phyloP scores from a whole-genome alignment of 257 asterid species.

The Cinchona pubescens region DNA sequence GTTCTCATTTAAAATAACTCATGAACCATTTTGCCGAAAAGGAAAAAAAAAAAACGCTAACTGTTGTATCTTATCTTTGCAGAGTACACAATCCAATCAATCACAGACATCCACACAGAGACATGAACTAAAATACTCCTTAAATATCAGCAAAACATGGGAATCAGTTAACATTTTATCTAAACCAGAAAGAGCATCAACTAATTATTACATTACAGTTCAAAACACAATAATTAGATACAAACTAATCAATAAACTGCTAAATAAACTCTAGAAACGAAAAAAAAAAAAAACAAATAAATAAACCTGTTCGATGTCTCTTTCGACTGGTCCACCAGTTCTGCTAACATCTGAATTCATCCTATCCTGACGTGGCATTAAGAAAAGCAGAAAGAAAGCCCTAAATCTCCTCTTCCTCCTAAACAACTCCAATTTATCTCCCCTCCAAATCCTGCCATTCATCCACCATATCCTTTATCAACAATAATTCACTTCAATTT shows the following conservation, averaged over 20 bases:
- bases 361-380: slow-evolving; percentile 52
- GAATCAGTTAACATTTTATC: background rate
- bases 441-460: slow-evolving; percentile 40
- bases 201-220: background rate
- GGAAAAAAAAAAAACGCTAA: too few species aligned
- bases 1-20: background rate
- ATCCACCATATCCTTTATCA: slow-evolving; percentile 24
- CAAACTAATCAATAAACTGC: slow-evolving; percentile 9
- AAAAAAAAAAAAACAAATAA: background rate
- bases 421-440: slow-evolving; percentile 5
- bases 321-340: slow-evolving; percentile 65
- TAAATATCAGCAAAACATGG: background rate
- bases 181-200: background rate
- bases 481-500: background rate
- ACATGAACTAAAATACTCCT: background rate
- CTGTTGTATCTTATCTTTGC: background rate
- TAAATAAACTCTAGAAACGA: background rate
- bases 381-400: slow-evolving; percentile 33
- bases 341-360: slow-evolving; percentile 66
- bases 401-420: slow-evolving; percentile 23
- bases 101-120: background rate
- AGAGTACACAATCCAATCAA: background rate
- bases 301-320: slow-evolving; percentile 75
- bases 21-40: background rate
- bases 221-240: background rate